Evolutionary conservation across 257 asterid genomes (phyloP), one percentile per base, ranked within the genome.

Genomic region (Capsicum chinense): DNA sequence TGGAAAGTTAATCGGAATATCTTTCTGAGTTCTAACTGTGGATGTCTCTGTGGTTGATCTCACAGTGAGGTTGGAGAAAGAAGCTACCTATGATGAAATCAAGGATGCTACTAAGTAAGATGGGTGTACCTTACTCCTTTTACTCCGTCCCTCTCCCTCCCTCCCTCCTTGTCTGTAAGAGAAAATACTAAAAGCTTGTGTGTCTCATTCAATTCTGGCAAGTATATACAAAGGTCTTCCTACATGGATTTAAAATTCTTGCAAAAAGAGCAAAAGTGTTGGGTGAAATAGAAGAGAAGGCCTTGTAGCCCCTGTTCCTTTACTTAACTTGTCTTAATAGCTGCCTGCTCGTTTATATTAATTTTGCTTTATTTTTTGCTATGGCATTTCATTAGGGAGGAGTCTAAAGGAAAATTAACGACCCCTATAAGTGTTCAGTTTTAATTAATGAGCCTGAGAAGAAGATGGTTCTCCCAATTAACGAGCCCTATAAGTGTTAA

Each of bases 1-100:
- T 50, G 98, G 98, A 80, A 95, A 95, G 84, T 91, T 95, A 67
- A 95, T 97, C 7, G 98, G 98, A 33, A 95, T 93, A 97, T 87
- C 97, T 26, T 95, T 93, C 94, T 52, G 74, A 35, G 74, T 67
- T 70, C 98, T 97, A 80, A 93, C 97, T 3, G 95, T 90, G 57
- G 97, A 95, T 91, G 98, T 95, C 62, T 95, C 98, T 0, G 97
- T 92, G 68, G 98, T 93, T 74, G 98, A 95, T 26, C 26, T 26
- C 1, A 26, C 26, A 26, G 26, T 26, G 26, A 26, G 26, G 26
- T 26, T 26, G 26, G 26, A 26, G 26, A 26, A 26, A 26, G 26
- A 26, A 26, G 26, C 26, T 26, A 26, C 26, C 26, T 26, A 26
- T 26, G 26, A 26, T 26, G 26, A 26, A 26, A 26, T 26, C 26